Base-by-base conservation (phyloP, 2,329 filamentous ascomycete species). In the Exophiala sp. region DNA sequence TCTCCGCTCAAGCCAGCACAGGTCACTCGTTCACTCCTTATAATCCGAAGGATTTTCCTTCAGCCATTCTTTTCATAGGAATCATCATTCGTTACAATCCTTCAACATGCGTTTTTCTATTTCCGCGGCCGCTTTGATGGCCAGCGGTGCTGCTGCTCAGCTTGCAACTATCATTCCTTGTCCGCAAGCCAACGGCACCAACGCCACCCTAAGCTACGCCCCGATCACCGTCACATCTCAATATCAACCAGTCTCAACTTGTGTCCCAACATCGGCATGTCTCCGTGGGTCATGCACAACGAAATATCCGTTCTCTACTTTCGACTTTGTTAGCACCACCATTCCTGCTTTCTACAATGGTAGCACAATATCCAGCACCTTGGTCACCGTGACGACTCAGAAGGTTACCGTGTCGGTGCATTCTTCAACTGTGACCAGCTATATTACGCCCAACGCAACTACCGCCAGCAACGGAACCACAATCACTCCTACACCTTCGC, bases 161-260 rank as follows among this genome's bases (percentile, higher is more conserved):
- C 49, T 61, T 18, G 45, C 58, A 5, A 50, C 47, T 5, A 59
- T 61, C 49, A 54, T 38, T 33, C 51, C 51, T 33, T 61, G 58
- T 45, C 50, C 52, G 10, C 50, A 18, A 34, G 50, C 40, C 9
- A 51, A 55, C 7, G 41, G 33, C 40, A 45, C 32, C 35, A 45
- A 24, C 10, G 33, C 41, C 4, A 29, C 24, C 24, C 24, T 29
- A 8, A 29, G 24, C 24, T 14, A 42, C 8, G 11, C 47, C 16
- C 55, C 46, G 4, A 55, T 59, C 48, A 61, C 51, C 5, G 59
- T 61, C 14, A 61, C 59, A 12, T 46, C 36, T 5, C 59, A 61
- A 38, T 52, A 55, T 45, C 59, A 61, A 44, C 12, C 39, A 5
- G 54, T 61, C 2, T 59, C 56, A 18, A 59, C 59, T 18, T 61